Conservation (phyloP, 2,329 filamentous ascomycete species). For the Colletotrichum salicis region DNA sequence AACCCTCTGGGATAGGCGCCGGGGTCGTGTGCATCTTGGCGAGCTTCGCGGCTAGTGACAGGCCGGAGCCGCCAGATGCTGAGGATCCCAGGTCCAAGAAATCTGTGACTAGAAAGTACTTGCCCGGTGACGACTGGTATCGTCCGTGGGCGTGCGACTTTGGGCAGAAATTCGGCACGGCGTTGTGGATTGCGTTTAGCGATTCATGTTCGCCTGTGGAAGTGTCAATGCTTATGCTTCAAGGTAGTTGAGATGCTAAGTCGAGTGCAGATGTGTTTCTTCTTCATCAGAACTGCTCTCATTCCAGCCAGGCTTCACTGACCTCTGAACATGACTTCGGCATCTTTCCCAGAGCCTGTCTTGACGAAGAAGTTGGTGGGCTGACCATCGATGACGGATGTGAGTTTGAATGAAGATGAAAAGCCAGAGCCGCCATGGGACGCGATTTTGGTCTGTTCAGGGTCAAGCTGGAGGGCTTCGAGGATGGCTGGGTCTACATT, state of each 20-base stretch:
- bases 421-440: conserved; percentile 75
- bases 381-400: conserved; percentile 57
- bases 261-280: conserved; percentile 45
- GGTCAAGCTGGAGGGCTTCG: conserved; percentile 68
- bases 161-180: conserved; percentile 81
- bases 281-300: conserved; percentile 44
- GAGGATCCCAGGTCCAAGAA: conserved; percentile 75
- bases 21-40: conserved; percentile 82
- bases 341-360: conserved; percentile 68
- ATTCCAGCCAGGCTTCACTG: conserved; percentile 17
- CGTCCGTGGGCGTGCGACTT: conserved; percentile 78
- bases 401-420: conserved; percentile 72
- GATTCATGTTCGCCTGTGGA: conserved; percentile 80
- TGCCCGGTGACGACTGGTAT: conserved; percentile 61
- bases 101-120: conserved; percentile 76
- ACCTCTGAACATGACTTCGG: conserved; percentile 78
- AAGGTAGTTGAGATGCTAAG: not conserved
- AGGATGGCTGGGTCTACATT: conserved; percentile 72
- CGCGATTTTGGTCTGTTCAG: conserved; percentile 63
- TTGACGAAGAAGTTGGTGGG: conserved; percentile 77
- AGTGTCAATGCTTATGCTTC: conserved; percentile 39
- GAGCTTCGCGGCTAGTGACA: conserved; percentile 78
- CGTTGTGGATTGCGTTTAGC: conserved; percentile 80
- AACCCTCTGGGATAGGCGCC: conserved; percentile 71
- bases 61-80: conserved; percentile 55